These are phyloP conservation scores for Canavalia gladiata DNA, from an alignment of 306 rosid species.

Conservation along the genomic window DNA sequence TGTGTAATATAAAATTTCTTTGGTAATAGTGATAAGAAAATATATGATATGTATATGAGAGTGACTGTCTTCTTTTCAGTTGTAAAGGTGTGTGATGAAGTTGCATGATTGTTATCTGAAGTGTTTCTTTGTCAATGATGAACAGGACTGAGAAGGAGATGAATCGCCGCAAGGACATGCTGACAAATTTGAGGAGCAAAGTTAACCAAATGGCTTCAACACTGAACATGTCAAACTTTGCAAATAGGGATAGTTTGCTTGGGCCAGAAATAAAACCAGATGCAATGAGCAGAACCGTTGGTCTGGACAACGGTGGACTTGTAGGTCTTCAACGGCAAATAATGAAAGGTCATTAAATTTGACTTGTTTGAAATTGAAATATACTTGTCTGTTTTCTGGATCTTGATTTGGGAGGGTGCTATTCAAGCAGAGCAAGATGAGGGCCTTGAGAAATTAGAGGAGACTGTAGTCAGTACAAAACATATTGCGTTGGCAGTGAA, in stretches of 20 bases:
- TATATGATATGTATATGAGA: slow-evolving; percentile 24
- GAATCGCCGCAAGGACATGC: slow-evolving; percentile 94
- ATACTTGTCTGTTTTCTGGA: slow-evolving; percentile 33
- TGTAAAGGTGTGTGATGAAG: slow-evolving; percentile 14
- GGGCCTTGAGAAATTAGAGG: slow-evolving; percentile 96
- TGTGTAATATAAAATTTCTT: background rate
- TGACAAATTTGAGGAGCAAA: slow-evolving; percentile 79
- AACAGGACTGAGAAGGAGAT: slow-evolving; percentile 91
- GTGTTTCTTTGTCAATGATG: slow-evolving; percentile 47
- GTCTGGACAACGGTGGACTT: slow-evolving; percentile 84
- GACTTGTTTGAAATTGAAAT: slow-evolving; percentile 37
- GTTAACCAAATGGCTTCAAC: slow-evolving; percentile 91
- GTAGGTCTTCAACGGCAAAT: slow-evolving; percentile 93
- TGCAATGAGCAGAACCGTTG: slow-evolving; percentile 78
- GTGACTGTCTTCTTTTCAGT: slow-evolving; percentile 23
- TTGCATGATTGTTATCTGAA: slow-evolving; percentile 42
- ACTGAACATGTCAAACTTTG: slow-evolving; percentile 85
- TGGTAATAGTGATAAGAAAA: slow-evolving; percentile 24
- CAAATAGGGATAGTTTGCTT: slow-evolving; percentile 90
- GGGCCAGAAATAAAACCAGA: slow-evolving; percentile 93
- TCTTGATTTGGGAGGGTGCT: slow-evolving; percentile 45
- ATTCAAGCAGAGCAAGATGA: slow-evolving; percentile 92
- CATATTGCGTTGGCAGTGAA: slow-evolving; percentile 99
- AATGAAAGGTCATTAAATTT: slow-evolving; percentile 77
- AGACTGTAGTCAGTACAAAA: slow-evolving; percentile 89